Evolutionary conservation across 2,329 filamentous ascomycete species (phyloP), one percentile per base, ranked within the genome.

Genomic region (Aspergillus sp.): DNA sequence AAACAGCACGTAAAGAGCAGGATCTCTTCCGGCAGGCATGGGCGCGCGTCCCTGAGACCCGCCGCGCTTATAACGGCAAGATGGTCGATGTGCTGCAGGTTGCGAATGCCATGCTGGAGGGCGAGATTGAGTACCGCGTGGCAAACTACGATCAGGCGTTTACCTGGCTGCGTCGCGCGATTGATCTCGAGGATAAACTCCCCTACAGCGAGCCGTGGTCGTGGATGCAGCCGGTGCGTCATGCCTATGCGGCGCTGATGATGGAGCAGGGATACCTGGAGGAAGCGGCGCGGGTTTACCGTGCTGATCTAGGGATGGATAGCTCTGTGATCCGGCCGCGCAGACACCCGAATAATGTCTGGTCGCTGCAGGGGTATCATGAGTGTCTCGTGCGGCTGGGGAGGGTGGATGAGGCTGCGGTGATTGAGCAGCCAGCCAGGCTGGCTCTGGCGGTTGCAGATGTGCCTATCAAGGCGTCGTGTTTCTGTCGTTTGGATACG

Each of bases 181-280:
- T 89, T 20, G 67, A 74, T 1, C 78, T 83, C 3, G 86, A 90
- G 61, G 87, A 89, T 64, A 73, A 70, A 0, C 78, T 91, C 22
- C 85, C 84, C 0, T 91, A 89, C 60, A 86, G 87, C 50, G 89
- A 92, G 68, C 89, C 89, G 0, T 91, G 88, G 88, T 86, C 86
- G 0, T 91, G 89, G 88, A 90, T 91, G 88, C 86, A 89, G 67
- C 89, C 89, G 0, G 83, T 84, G 0, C 79, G 88, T 2, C 89
- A 91, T 70, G 88, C 88, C 0, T 88, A 87, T 50, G 88, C 85
- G 1, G 89, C 88, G 0, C 76, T 92, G 4, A 69, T 90, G 27
- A 77, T 90, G 12, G 89, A 91, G 67, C 87, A 89, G 65, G 84
- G 82, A 0, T 75, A 75, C 17, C 74, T 83, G 0, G 77, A 82